Conservation (phyloP, 495 filamentous ascomycete species). For the Xylaria scruposa region DNA sequence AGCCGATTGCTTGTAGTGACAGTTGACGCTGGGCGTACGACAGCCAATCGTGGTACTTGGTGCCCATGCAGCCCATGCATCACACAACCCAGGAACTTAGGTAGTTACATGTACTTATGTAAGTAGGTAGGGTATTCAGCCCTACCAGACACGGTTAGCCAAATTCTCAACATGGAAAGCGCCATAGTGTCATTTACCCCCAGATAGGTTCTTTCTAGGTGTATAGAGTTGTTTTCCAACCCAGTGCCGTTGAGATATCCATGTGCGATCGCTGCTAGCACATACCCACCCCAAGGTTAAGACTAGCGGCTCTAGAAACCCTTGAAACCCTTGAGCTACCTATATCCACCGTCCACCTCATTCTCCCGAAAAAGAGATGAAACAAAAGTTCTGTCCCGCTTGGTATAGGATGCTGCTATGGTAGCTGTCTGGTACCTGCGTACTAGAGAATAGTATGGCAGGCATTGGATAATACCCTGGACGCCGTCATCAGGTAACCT, state of each 20-base stretch:
- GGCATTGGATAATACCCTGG: not conserved
- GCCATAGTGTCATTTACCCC: not conserved
- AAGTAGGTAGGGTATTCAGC: conserved; percentile 15
- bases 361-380: not conserved
- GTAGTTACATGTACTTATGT: not conserved
- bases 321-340: not conserved
- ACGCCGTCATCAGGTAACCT: not conserved
- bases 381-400: not conserved
- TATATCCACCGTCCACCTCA: not conserved
- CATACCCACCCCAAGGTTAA: not conserved
- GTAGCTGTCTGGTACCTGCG: not conserved
- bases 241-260: not conserved
- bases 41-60: conserved; percentile 35
- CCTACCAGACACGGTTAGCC: conserved; percentile 21
- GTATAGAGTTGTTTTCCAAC: not conserved
- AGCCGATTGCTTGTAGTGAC: conserved; percentile 9
- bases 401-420: not conserved
- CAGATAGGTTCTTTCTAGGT: not conserved
- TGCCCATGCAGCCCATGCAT: conserved; percentile 11
- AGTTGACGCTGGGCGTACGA: conserved; percentile 33
- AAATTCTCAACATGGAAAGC: not conserved
- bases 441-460: not conserved
- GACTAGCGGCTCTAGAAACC: not conserved
- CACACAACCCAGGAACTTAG: not conserved
- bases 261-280: not conserved